Base-by-base conservation (phyloP, 2,329 filamentous ascomycete genomes). In the Chaetomiaceae sp. region DNA sequence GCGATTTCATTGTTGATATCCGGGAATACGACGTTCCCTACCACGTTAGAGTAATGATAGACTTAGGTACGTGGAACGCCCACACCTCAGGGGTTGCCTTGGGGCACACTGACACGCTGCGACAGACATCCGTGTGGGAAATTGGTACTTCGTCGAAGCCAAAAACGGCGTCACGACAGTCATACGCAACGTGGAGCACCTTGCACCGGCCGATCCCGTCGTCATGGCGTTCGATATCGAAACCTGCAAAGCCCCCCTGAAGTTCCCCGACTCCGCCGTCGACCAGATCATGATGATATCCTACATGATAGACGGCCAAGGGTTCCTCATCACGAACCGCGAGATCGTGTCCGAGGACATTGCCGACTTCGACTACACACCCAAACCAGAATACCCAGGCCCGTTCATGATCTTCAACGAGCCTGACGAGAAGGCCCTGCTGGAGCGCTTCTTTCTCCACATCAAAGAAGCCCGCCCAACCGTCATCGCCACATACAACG, bases 271-370 rank as follows among this genome's bases (percentile, higher is more conserved):
- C 65, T 85, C 93, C 2, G 81, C 90, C 4, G 85, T 96, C 56
- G 93, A 99, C 70, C 92, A 96, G 67, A 86, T 99, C 65, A 99
- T 99, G 91, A 99, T 99, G 93, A 92, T 99, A 67, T 99, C 95
- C 27, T 99, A 99, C 74, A 99, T 99, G 95, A 97, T 99, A 62
- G 93, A 99, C 62, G 95, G 93, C 0, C 91, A 96, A 70, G 93
- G 93, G 4, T 99, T 97, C 62, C 76, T 99, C 31, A 97, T 99
- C 68, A 99, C 93, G 5, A 99, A 99, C 66, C 83, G 95, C 63
- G 91, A 97, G 66, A 95, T 99, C 54, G 90, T 99, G 9, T 96
- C 92, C 0, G 92, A 99, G 68, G 91, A 99, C 63, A 99, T 99
- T 66, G 79, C 85, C 51, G 93, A 99, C 66, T 99, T 99, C 64